Conservation (phyloP, 805 yeast genomes). For the Suhomyces tanzawaensis region DNA sequence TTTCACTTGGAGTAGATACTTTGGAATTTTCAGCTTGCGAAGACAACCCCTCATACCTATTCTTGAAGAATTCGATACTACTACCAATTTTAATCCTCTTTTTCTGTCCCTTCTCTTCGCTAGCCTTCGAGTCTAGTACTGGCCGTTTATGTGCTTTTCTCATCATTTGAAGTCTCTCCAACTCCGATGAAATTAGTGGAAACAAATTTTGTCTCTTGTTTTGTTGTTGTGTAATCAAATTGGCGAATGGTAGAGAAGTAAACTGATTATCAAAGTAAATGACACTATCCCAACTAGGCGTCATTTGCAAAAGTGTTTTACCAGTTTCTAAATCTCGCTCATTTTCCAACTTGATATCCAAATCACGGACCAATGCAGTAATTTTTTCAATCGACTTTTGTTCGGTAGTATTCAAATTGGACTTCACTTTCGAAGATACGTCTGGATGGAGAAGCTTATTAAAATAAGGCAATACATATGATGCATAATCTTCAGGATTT, state of each 20-base stretch:
- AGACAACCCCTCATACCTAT: slow-evolving; percentile 33
- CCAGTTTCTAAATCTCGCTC: slow-evolving; percentile 35
- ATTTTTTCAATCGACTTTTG: slow-evolving; percentile 33
- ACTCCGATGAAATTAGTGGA: slow-evolving; percentile 35
- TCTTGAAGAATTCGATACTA: slow-evolving; percentile 40
- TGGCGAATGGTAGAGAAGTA: slow-evolving; percentile 13
- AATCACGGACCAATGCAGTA: slow-evolving; percentile 35
- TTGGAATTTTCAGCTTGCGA: slow-evolving; percentile 15
- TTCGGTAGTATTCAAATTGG: slow-evolving; percentile 27
- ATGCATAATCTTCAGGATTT: slow-evolving; percentile 22
- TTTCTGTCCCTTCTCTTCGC: slow-evolving; percentile 16
- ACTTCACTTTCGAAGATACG: slow-evolving; percentile 20
- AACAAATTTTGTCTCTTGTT: slow-evolving; percentile 32
- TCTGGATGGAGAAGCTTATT: slow-evolving; percentile 32
- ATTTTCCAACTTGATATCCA: slow-evolving; percentile 40
- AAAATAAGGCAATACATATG: slow-evolving; percentile 35
- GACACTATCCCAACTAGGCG: slow-evolving; percentile 37
- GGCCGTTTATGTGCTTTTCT: slow-evolving; percentile 15
- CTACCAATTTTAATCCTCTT: slow-evolving; percentile 26
- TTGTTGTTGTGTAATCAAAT: slow-evolving; percentile 23
- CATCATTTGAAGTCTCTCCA: slow-evolving; percentile 21
- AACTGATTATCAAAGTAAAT: slow-evolving; percentile 22
- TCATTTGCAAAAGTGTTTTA: slow-evolving; percentile 22
- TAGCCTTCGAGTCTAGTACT: slow-evolving; percentile 17
- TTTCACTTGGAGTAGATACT: slow-evolving; percentile 33